Conservation (phyloP, 495 filamentous ascomycete species). For the Neohortaea acidophila region DNA sequence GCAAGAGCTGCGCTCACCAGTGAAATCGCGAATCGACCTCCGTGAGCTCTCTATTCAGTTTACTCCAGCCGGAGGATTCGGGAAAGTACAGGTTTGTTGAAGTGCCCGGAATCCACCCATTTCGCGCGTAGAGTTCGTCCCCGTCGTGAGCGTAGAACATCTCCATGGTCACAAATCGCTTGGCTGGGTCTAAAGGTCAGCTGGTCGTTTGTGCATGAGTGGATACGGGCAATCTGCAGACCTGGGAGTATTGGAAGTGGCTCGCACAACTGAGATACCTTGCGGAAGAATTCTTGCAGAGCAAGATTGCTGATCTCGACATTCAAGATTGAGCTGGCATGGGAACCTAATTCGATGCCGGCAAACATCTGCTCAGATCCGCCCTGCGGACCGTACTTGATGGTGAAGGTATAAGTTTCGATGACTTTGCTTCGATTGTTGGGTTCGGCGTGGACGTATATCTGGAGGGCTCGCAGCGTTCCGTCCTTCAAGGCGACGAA, state of each 20-base stretch:
- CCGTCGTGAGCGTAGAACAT: constrained; percentile 35
- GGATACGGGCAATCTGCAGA: constrained; percentile 12
- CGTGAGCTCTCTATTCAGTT: too few relatives aligned
- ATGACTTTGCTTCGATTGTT: constrained; percentile 20
- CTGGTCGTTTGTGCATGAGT: background rate
- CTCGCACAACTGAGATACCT: constrained; percentile 26
- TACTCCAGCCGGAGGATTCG: too few relatives aligned
- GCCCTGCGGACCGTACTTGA: constrained; percentile 28
- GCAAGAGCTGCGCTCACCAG: too few relatives aligned
- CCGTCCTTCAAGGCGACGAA: constrained; percentile 31
- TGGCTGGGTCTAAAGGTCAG: constrained; percentile 16
- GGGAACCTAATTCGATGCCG: constrained; percentile 27
- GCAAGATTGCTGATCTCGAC: constrained; percentile 26
- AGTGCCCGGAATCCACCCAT: too few relatives aligned
- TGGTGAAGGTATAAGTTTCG: constrained; percentile 38
- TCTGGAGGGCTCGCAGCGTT: constrained; percentile 31
- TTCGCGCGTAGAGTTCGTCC: too few relatives aligned
- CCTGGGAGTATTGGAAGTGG: constrained; percentile 33
- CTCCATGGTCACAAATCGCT: constrained; percentile 30
- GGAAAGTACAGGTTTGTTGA: too few relatives aligned
- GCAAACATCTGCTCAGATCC: constrained; percentile 19
- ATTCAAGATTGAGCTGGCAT: constrained; percentile 25
- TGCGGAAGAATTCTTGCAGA: constrained; percentile 29
- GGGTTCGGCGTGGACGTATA: constrained; percentile 26
- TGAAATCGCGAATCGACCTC: too few relatives aligned